Percentiles rank a stretch among this genome's conserved stretches.
Evolutionary conservation across 2,329 filamentous ascomycete genomes (phyloP).

Genomic region (Colletotrichum incanum): DNA sequence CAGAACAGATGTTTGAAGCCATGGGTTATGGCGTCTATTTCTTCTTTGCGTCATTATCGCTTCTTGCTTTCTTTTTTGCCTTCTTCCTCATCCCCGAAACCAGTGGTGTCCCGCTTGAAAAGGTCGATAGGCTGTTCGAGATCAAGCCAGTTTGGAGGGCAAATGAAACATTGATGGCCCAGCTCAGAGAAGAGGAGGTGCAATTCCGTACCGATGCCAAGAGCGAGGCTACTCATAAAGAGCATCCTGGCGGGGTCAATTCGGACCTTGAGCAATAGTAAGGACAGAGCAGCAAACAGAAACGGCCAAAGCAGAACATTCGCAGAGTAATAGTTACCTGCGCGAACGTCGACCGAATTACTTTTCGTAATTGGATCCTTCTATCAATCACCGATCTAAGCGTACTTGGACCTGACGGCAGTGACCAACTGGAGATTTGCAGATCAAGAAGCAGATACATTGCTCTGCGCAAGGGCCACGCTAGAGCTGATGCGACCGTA

Average conservation of each 20-base stretch:
- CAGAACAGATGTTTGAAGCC: conserved; percentile 63
- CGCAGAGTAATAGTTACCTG: not conserved
- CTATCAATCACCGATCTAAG: too few species aligned
- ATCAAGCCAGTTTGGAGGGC: conserved; percentile 45
- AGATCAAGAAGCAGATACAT: too few species aligned
- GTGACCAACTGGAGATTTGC: too few species aligned
- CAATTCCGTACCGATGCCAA: conserved; percentile 38
- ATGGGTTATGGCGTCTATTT: conserved; percentile 68
- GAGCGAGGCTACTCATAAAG: conserved; percentile 30
- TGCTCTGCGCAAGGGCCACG: too few species aligned
- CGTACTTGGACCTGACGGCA: too few species aligned
- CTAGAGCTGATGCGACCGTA: too few species aligned
- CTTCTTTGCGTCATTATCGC: conserved; percentile 68
- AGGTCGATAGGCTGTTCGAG: conserved; percentile 65
- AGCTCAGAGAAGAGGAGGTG: conserved; percentile 32
- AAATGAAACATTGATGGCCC: conserved; percentile 35
- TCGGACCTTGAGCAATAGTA: too few species aligned
- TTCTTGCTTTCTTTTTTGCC: conserved; percentile 63
- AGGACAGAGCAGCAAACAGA: too few species aligned
- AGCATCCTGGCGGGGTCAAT: not conserved
- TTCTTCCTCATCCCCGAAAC: conserved; percentile 69
- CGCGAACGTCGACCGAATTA: too few species aligned
- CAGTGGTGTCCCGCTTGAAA: conserved; percentile 67
- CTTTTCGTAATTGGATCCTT: too few species aligned
- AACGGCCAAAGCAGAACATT: not conserved